Evolutionary conservation across 1,284 basidiomycete species (phyloP).

Genomic region (Puccinia polysora): DNA sequence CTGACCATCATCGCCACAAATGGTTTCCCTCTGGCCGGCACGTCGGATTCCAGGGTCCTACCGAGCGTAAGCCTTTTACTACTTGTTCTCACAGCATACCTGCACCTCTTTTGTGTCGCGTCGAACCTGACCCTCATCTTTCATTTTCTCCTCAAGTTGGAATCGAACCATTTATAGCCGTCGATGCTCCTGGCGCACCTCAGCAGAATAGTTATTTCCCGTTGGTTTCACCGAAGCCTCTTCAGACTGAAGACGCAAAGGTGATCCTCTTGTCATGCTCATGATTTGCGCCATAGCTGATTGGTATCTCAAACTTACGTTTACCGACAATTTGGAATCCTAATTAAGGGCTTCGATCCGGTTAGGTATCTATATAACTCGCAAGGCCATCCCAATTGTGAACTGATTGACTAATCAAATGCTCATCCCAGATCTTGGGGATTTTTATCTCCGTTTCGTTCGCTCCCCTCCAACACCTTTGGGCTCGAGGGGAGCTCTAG

Average conservation of each 20-base stretch:
- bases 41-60: conserved; percentile 23
- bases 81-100: neutral
- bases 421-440: conserved; percentile 14
- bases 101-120: neutral
- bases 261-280: neutral
- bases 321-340: neutral
- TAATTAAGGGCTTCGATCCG: neutral
- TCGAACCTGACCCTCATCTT: neutral
- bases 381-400: neutral
- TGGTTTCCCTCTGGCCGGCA: conserved; percentile 18
- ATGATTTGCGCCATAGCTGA: conserved; percentile 7
- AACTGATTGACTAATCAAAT: neutral
- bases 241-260: neutral
- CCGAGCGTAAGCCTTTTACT: conserved; percentile 12
- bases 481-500: conserved; percentile 14
- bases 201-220: conserved; percentile 10
- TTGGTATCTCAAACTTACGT: neutral
- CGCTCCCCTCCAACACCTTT: conserved; percentile 14
- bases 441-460: conserved; percentile 25
- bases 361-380: neutral
- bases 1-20: neutral
- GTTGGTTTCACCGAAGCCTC: neutral
- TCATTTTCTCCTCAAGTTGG: conserved; percentile 2
- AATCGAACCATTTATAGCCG: conserved; percentile 25
- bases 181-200: neutral